phyloP scores from a whole-genome alignment of 768 basidiomycete species.

The Chlorophyllum brunneum region DNA sequence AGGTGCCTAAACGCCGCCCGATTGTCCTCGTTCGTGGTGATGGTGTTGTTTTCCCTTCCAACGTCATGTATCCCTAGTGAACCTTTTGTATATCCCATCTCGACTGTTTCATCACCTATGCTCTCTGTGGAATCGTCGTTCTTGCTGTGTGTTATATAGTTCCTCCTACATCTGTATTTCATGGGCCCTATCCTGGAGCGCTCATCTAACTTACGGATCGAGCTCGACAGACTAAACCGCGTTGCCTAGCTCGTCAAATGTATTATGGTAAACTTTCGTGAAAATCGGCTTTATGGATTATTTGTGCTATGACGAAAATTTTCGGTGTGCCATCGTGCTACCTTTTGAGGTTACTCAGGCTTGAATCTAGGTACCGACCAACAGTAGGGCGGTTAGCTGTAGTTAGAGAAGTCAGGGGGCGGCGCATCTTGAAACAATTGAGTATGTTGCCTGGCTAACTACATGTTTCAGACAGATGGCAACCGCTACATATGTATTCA shows the following conservation, averaged over 20 bases:
- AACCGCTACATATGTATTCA: no score
- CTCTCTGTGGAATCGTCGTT: constrained; percentile 17
- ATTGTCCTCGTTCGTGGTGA: constrained; percentile 81
- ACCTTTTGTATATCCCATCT: constrained; percentile 5
- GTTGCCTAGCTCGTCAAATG: not conserved
- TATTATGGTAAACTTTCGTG: constrained; percentile 10
- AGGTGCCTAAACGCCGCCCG: constrained; percentile 65
- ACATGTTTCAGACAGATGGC: no score
- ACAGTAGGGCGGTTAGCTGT: no score
- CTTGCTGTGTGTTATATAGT: constrained; percentile 23
- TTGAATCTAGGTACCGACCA: no score
- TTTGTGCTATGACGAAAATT: not conserved
- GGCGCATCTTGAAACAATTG: no score
- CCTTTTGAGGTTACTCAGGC: not conserved
- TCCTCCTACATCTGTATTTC: constrained; percentile 17
- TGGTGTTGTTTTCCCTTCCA: constrained; percentile 85
- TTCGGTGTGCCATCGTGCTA: not conserved
- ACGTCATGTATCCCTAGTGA: constrained; percentile 70
- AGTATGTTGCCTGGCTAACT: no score
- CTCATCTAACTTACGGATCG: constrained; percentile 13
- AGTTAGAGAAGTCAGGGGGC: no score
- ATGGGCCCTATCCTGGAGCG: constrained; percentile 18
- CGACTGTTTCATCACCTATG: constrained; percentile 11
- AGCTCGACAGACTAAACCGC: constrained; percentile 1
- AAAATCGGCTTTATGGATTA: not conserved